Evolutionary conservation across 495 filamentous ascomycete species (phyloP), one percentile per base, ranked within the genome.

Genomic region (Rusavskia elegans): DNA sequence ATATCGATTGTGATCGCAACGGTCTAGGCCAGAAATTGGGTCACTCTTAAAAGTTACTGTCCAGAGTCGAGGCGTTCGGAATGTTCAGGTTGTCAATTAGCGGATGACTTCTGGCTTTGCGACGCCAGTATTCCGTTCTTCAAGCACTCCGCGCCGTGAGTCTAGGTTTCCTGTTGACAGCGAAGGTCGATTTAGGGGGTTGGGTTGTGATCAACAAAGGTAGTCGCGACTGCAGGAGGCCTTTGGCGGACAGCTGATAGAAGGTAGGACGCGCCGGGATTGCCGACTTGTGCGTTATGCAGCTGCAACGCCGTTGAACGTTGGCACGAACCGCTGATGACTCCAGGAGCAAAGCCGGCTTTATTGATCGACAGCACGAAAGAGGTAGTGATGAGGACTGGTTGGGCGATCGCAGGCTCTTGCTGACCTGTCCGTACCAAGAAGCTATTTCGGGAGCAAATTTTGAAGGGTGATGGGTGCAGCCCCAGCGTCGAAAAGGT

Each of bases 1-100:
- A 62, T 62, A 23, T 19, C 23, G 44, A 25, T 49, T 19, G 19
- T 19, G 38, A 45, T 32, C 13, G 46, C 21, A 29, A 45, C 20
- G 25, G 7, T 27, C 25, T 2, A 27, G 5, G 25, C 25, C 25
- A 27, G 25, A 27, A 27, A 6, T 27, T 6, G 25, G 4, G 25
- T 3, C 25, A 3, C 7, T 27, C 25, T 27, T 27, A 3, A 6
- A 27, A 5, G 25, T 27, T 27, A 27, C 25, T 27, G 25, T 23
- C n/a, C 2, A 45, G 21, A 23, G 10, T 17, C n/a, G 11, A 45
- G 41, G 21, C 11, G 41, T 45, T 7, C 41, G 20, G 11, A 45
- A 20, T 20, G 41, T 27, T 27, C 25, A 27, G 25, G 2, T 27
- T 27, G 25, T 27, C 25, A 3, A 27, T 1, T 27, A 27, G 25